Conservation (phyloP, 2,329 filamentous ascomycete species). For the Cladosporium velox region DNA sequence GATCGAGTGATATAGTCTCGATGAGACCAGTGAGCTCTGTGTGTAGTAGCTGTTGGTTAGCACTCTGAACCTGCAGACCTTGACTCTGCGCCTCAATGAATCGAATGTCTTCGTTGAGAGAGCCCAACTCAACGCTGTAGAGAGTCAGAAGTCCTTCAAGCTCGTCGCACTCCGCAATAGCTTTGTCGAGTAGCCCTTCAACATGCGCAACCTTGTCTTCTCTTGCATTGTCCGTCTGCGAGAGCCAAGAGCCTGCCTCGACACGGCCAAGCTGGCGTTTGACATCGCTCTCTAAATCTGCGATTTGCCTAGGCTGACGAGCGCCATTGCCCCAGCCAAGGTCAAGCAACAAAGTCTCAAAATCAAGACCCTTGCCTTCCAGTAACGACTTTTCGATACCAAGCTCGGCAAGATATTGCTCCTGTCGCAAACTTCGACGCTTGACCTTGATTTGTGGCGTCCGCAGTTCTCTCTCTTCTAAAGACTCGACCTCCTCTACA, state of each 20-base stretch:
- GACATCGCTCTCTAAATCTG: constrained; percentile 78
- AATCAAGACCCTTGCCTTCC: constrained; percentile 74
- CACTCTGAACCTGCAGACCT: constrained; percentile 93
- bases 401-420: constrained; percentile 74
- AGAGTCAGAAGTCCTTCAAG: constrained; percentile 90
- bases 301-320: constrained; percentile 72
- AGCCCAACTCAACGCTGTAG: constrained; percentile 92
- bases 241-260: constrained; percentile 90
- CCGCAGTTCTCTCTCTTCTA: constrained; percentile 32
- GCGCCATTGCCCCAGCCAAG: constrained; percentile 85
- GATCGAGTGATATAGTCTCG: constrained; percentile 85
- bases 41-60: constrained; percentile 92
- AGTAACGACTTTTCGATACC: constrained; percentile 77
- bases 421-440: constrained; percentile 70
- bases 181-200: constrained; percentile 79
- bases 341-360: constrained; percentile 79
- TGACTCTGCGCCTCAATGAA: constrained; percentile 98
- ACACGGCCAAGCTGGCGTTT: constrained; percentile 86
- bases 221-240: constrained; percentile 72
- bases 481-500: constrained; percentile 20
- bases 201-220: constrained; percentile 88
- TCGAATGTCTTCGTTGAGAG: constrained; percentile 89
- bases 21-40: constrained; percentile 87
- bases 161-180: constrained; percentile 95
- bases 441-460: constrained; percentile 44